Evolutionary conservation across 345 rosid species (phyloP), one percentile per base, ranked within the genome.

Genomic region (Eucalyptus tenuipes): DNA sequence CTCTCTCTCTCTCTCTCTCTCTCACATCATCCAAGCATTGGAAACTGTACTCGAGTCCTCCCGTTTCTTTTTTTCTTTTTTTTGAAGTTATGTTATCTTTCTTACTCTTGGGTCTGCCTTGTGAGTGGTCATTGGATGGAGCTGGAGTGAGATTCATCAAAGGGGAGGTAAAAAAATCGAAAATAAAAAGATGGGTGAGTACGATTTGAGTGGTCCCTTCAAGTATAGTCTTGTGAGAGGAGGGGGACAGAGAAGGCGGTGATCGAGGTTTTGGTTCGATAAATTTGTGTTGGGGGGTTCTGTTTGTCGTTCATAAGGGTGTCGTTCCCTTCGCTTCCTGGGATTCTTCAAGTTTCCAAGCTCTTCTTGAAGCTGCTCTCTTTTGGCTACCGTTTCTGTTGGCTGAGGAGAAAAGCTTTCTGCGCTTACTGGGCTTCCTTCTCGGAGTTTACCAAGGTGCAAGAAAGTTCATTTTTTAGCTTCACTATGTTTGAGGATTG

Each of bases 241-340:
- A 42, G 91, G 90, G 86, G 88, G 89, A 88, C 89, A 91, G 12
- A 68, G 87, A 49, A 88, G 89, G 90, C 91, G 92, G 91, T 49
- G 90, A 88, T 91, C 91, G 87, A 89, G 88, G 88, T 61, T 81
- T 89, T 86, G 48, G 66, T 55, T 45, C 45, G 55, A 44, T 49
- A 44, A 81, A 42, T 55, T 42, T 75, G 84, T 75, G 84, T 75
- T 42, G 47, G 84, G 42, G 55, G 71, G 79, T 40, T 18, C 45
- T 61, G 81, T 87, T 44, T 82, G 75, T 48, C 66, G 53, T 85
- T 27, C n/a, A 49, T 12, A 71, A 49, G 59, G 85, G 86, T 55
- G 33, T 48, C 55, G 33, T 48, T 22, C 13, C 29, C 84, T 6
- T 40, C 84, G 84, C 47, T 40, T 75, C 84, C 47, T 75, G 29